These are phyloP conservation scores for Neoarthrinium moseri DNA, from an alignment of 2,329 filamentous ascomycete species.

Conservation along the genomic window DNA sequence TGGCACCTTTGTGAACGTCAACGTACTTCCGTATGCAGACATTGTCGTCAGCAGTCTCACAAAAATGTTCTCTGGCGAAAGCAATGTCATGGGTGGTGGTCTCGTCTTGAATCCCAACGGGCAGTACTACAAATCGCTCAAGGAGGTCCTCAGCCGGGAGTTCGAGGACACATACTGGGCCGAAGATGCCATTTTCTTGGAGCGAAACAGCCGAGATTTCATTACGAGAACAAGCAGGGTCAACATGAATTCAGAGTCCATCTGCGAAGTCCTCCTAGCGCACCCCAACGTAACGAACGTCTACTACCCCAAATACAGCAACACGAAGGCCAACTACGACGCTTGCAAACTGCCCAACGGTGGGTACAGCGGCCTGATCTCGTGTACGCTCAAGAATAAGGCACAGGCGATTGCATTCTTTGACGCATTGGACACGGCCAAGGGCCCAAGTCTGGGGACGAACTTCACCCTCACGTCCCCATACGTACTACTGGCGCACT, in stretches of 20 bases:
- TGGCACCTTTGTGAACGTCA: conserved; percentile 93
- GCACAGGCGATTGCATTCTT: conserved; percentile 78
- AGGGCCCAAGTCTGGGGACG: conserved; percentile 91
- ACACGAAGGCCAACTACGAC: conserved; percentile 73
- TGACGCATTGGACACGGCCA: conserved; percentile 81
- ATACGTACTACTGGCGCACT: conserved; percentile 90
- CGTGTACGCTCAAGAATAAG: conserved; percentile 72
- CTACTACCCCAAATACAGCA: conserved; percentile 82
- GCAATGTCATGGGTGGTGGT: conserved; percentile 96
- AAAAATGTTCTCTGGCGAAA: conserved; percentile 96
- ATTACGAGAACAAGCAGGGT: conserved; percentile 77
- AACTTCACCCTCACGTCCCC: conserved; percentile 94
- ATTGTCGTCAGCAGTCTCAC: conserved; percentile 93
- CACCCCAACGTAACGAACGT: conserved; percentile 69
- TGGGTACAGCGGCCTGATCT: conserved; percentile 88
- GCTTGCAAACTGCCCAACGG: conserved; percentile 69
- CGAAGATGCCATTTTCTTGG: conserved; percentile 91
- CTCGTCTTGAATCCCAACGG: conserved; percentile 63
- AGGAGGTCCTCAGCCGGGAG: conserved; percentile 58
- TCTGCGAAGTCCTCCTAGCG: conserved; percentile 68
- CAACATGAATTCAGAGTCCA: conserved; percentile 80
- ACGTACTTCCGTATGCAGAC: conserved; percentile 86
- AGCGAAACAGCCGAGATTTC: conserved; percentile 94
- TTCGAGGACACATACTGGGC: conserved; percentile 93
- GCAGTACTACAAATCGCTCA: conserved; percentile 70